Evolutionary conservation across 805 yeast genomes (phyloP).

Genomic region (Isabelozyma gotoi): DNA sequence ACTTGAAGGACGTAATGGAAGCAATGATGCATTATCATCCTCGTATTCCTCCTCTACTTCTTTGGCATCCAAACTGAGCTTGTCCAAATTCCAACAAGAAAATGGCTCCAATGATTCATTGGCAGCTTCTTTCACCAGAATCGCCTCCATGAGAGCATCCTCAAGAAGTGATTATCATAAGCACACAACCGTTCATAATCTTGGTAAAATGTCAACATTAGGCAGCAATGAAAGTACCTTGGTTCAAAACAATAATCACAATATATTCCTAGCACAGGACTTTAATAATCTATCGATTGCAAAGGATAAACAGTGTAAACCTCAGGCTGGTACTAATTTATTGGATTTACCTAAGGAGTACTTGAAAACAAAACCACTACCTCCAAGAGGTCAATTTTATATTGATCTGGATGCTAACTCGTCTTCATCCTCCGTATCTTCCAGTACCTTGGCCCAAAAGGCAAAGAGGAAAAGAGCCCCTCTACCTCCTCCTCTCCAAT

Average conservation of each 20-base stretch:
- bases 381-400: conserved; percentile 9
- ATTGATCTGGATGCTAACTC: conserved; percentile 6
- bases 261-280: conserved; percentile 20
- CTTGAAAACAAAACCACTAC: conserved; percentile 18
- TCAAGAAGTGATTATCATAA: conserved; percentile 34
- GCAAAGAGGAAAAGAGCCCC: conserved; percentile 37
- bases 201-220: conserved; percentile 2
- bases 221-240: conserved; percentile 4
- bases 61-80: conserved; percentile 5
- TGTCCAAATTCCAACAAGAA: not conserved
- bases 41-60: conserved; percentile 13
- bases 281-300: conserved; percentile 2
- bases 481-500: conserved; percentile 45
- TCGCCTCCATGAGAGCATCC: conserved; percentile 37
- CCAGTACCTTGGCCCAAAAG: conserved; percentile 21
- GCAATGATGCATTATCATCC: not conserved
- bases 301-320: not conserved
- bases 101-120: conserved; percentile 18
- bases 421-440: conserved; percentile 16
- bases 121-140: conserved; percentile 24
- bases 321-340: conserved; percentile 14
- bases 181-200: conserved; percentile 30
- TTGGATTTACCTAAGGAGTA: conserved; percentile 35
- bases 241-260: conserved; percentile 24
- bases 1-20: no score